These are phyloP conservation scores for Hevea brasiliensis DNA, from an alignment of 345 rosid genomes.

Conservation along the genomic window DNA sequence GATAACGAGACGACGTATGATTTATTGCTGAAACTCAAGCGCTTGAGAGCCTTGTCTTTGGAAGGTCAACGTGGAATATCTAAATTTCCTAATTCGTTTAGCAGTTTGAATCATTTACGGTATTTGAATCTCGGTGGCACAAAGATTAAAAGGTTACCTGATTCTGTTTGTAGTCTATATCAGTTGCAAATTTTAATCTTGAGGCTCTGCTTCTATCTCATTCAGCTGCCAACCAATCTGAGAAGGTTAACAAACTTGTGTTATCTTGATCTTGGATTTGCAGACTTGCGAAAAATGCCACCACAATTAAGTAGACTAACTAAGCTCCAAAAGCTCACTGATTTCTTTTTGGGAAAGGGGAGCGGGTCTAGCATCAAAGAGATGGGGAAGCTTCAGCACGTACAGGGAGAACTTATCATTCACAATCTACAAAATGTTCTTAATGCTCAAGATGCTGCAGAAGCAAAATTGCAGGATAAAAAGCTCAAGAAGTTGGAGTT, in stretches of 20 bases:
- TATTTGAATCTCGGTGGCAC: background rate
- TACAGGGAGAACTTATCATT: too few species aligned
- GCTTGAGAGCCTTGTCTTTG: background rate
- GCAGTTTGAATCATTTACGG: constrained; percentile 7
- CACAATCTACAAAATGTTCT: too few species aligned
- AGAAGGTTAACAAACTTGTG: background rate
- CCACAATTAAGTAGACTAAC: too few species aligned
- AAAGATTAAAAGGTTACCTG: background rate
- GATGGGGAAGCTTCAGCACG: too few species aligned
- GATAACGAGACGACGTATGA: too few species aligned
- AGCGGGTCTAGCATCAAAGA: too few species aligned
- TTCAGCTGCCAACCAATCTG: background rate
- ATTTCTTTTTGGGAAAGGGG: too few species aligned
- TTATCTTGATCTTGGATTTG: background rate
- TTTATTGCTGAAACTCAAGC: background rate
- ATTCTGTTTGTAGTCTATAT: constrained; percentile 2
- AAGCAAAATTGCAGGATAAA: too few species aligned
- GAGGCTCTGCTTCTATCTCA: background rate
- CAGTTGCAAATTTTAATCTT: constrained; percentile 4
- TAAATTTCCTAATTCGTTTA: constrained; percentile 1
- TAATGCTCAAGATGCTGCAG: too few species aligned
- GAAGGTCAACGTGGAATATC: background rate
- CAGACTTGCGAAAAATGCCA: too few species aligned
- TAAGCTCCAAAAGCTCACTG: too few species aligned
- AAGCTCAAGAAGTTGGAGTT: too few species aligned